These are phyloP conservation scores for Amanita polypyramis DNA, from an alignment of 768 basidiomycete species.

Conservation along the genomic window DNA sequence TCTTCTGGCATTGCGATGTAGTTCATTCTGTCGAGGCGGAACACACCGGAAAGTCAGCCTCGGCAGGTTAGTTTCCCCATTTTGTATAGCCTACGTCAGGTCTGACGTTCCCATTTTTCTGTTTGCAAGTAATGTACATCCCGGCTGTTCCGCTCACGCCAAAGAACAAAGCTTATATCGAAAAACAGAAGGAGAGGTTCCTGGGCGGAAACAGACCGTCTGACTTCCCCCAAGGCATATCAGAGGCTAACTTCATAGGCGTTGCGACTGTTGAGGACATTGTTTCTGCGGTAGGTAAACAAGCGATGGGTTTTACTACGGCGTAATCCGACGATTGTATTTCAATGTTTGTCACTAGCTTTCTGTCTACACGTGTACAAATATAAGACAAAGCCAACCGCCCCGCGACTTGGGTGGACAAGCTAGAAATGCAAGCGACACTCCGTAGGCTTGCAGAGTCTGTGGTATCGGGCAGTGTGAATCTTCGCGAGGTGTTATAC, in stretches of 20 bases:
- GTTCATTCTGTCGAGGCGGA: conserved; percentile 44
- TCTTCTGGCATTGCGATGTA: conserved; percentile 48
- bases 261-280: conserved; percentile 27
- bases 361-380: background rate
- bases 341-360: background rate
- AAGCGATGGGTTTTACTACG: conserved; percentile 29
- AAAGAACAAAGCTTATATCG: conserved; percentile 49
- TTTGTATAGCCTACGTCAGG: too few relatives aligned
- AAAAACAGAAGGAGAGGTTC: conserved; percentile 54
- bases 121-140: conserved; percentile 41
- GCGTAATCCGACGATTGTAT: background rate
- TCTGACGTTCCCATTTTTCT: conserved; percentile 18
- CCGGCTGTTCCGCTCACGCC: conserved; percentile 45
- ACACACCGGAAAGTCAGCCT: conserved; percentile 25
- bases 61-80: too few relatives aligned
- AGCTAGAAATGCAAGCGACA: conserved; percentile 27
- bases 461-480: conserved; percentile 44
- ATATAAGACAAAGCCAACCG: background rate
- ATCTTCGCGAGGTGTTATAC: conserved; percentile 53
- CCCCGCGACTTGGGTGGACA: background rate
- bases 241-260: conserved; percentile 26
- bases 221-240: conserved; percentile 48
- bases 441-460: conserved; percentile 43
- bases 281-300: conserved; percentile 21
- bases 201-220: conserved; percentile 51